Evolutionary conservation across 805 yeast genomes (phyloP).

Genomic region (Cephaloascus albidus): DNA sequence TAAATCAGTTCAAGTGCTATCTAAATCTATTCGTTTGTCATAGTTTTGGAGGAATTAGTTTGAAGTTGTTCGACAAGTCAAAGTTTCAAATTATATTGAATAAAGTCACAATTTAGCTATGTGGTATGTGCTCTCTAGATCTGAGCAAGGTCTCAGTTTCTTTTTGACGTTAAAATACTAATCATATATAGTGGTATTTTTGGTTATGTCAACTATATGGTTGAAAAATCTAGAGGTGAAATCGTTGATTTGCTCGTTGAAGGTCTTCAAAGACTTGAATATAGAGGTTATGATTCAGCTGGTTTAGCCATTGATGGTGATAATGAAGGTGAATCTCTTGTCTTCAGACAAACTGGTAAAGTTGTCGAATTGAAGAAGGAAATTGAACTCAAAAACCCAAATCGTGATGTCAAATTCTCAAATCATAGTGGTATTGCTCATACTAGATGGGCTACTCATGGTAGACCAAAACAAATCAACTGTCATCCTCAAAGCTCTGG

Average conservation of each 20-base stretch:
- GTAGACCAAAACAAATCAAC: constrained; percentile 76
- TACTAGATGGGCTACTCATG: constrained; percentile 99
- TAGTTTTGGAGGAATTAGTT: not conserved
- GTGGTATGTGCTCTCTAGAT: constrained; percentile 5
- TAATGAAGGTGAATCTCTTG: constrained; percentile 54
- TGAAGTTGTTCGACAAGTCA: not conserved
- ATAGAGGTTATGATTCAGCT: constrained; percentile 97
- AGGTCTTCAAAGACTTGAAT: constrained; percentile 79
- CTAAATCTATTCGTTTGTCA: not conserved
- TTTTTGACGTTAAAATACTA: constrained; percentile 6
- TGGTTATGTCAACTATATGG: constrained; percentile 94
- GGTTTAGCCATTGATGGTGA: constrained; percentile 96
- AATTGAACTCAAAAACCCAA: constrained; percentile 40
- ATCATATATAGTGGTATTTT: constrained; percentile 71
- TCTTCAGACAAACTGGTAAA: constrained; percentile 86
- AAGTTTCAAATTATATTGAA: not conserved
- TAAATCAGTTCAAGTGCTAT: not conserved
- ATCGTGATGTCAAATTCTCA: constrained; percentile 57
- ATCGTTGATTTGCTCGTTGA: constrained; percentile 83
- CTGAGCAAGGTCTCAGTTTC: not conserved
- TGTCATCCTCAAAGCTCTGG: constrained; percentile 98
- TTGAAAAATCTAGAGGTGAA: constrained; percentile 86
- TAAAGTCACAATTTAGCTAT: constrained; percentile 1
- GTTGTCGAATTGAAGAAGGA: constrained; percentile 71
- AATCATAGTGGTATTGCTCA: constrained; percentile 96